Conservation (phyloP, 495 filamentous ascomycete species). For the Penicillium antarcticum region DNA sequence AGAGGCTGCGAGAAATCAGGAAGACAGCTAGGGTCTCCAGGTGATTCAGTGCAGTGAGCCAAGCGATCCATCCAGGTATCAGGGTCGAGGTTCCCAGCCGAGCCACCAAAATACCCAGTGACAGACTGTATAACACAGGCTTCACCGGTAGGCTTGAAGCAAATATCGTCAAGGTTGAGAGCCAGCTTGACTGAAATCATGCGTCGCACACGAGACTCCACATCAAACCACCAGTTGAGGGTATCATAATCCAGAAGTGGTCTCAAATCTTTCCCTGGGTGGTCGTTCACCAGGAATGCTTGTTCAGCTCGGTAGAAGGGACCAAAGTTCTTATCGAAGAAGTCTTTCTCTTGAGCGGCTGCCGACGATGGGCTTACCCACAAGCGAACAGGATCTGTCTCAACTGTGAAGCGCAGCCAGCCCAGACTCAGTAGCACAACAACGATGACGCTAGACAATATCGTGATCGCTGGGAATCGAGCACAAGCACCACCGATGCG, state of each 20-base stretch:
- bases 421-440: constrained; percentile 77
- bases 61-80: constrained; percentile 67
- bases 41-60: constrained; percentile 66
- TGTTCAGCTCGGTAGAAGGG: constrained; percentile 95
- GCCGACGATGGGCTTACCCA: constrained; percentile 94
- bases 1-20: constrained; percentile 86
- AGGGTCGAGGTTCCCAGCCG: constrained; percentile 57
- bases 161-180: constrained; percentile 74
- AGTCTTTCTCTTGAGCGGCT: constrained; percentile 88
- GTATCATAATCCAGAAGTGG: constrained; percentile 86
- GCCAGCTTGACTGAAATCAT: constrained; percentile 64
- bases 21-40: constrained; percentile 68
- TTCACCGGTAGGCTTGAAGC: constrained; percentile 86
- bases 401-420: constrained; percentile 81
- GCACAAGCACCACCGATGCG: constrained; percentile 80
- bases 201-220: constrained; percentile 69
- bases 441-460: constrained; percentile 62
- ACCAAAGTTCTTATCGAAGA: constrained; percentile 93
- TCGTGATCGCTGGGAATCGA: constrained; percentile 79
- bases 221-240: constrained; percentile 88
- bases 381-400: constrained; percentile 82
- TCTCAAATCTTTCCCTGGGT: constrained; percentile 54
- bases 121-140: constrained; percentile 92
- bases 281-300: constrained; percentile 90
- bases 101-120: constrained; percentile 76